A percentile compares a stretch with the other conserved stretches of the same genome.
Evolutionary conservation across 805 yeast genomes (phyloP).

Genomic region (Metahyphopichia silvanorum): DNA sequence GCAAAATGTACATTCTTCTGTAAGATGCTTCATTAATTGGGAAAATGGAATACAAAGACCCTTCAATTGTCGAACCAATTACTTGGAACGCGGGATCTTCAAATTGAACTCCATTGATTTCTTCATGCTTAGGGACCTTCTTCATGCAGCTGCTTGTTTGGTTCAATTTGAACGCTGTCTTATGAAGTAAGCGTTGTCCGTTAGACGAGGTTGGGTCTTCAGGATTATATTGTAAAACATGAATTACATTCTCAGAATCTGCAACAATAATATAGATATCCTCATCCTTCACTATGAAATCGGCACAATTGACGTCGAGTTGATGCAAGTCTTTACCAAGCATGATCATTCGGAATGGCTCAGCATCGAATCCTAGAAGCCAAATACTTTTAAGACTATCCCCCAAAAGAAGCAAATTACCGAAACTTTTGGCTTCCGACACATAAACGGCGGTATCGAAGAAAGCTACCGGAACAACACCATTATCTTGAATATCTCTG

Average conservation of each 20-base stretch:
- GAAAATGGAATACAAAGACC: constrained; percentile 67
- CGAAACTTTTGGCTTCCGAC: constrained; percentile 76
- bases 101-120: constrained; percentile 28
- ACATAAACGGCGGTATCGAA: constrained; percentile 80
- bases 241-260: constrained; percentile 65
- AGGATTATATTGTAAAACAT: constrained; percentile 83
- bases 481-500: constrained; percentile 81
- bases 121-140: constrained; percentile 38
- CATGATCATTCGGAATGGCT: constrained; percentile 82
- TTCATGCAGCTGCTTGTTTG: constrained; percentile 54
- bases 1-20: constrained; percentile 78
- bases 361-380: constrained; percentile 88
- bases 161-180: constrained; percentile 69
- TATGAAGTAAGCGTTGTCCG: constrained; percentile 72
- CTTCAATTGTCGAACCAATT: constrained; percentile 75
- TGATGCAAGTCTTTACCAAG: constrained; percentile 71
- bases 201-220: constrained; percentile 81
- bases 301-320: constrained; percentile 67
- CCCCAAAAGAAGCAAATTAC: constrained; percentile 76
- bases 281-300: constrained; percentile 69
- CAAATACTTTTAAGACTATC: constrained; percentile 77
- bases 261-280: constrained; percentile 65
- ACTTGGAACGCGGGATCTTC: constrained; percentile 42
- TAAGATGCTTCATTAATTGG: constrained; percentile 77
- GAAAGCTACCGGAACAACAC: constrained; percentile 92